These are phyloP conservation scores for Syncephalis plumigaleata DNA, from an alignment of 371 early-diverging fungal species.

Conservation along the genomic window DNA sequence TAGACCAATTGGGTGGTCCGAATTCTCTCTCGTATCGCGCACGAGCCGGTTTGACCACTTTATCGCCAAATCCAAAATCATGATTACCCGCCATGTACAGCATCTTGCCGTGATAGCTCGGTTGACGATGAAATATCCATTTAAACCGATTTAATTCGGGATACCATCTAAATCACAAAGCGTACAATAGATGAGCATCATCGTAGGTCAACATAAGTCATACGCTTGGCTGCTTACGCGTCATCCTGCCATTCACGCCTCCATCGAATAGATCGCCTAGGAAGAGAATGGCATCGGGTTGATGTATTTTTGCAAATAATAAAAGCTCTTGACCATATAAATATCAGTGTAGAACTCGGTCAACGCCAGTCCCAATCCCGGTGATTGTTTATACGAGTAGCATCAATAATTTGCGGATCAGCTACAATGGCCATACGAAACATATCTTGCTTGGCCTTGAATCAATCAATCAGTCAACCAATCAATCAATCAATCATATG, in stretches of 20 bases:
- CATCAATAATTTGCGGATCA: constrained; percentile 88
- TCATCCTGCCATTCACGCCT: constrained; percentile 58
- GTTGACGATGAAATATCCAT: constrained; percentile 1
- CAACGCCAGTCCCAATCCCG: constrained; percentile 17
- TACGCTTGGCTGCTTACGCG: constrained; percentile 16
- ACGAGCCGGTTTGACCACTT: constrained; percentile 26
- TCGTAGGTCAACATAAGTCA: neutral
- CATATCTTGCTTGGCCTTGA: neutral
- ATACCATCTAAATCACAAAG: constrained; percentile 4
- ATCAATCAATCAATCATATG: neutral
- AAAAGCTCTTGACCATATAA: constrained; percentile 68
- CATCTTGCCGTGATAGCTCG: neutral
- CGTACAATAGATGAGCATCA: neutral
- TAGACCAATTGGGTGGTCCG: constrained; percentile 46
- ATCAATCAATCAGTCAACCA: neutral
- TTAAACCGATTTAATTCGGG: constrained; percentile 2
- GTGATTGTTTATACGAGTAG: constrained; percentile 45
- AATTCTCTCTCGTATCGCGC: constrained; percentile 32
- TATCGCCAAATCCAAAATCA: constrained; percentile 77
- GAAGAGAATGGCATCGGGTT: constrained; percentile 49
- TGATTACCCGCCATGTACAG: constrained; percentile 68
- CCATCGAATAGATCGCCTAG: constrained; percentile 86
- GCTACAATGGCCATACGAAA: constrained; percentile 39
- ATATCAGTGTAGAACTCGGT: constrained; percentile 65
- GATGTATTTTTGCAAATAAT: constrained; percentile 21